Evolutionary conservation across 495 filamentous ascomycete species (phyloP), one percentile per base, ranked within the genome.

Genomic region (Opeltia flavorubescens): DNA sequence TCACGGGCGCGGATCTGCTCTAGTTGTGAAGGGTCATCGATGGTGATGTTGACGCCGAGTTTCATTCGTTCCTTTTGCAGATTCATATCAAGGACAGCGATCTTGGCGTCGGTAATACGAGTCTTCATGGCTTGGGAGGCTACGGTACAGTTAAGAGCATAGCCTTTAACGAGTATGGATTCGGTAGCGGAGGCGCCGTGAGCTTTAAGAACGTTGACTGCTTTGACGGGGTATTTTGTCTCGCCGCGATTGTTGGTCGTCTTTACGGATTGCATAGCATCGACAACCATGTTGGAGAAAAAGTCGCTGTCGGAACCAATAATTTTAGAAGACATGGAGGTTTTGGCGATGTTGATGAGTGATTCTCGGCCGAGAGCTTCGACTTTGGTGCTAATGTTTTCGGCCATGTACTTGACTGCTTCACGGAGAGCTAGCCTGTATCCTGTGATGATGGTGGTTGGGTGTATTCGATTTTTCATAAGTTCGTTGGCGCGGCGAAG

Each of bases 391-490:
- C 84, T 84, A 62, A 99, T 82, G 59, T 96, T 94, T 66, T 96
- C 91, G 64, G 83, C 86, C 88, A 99, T 94, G 69, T 95, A 99
- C 65, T 89, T 88, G 55, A 99, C 85, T 43, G 91, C 93, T 71
- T 96, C 93, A 50, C 91, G 75, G 50, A 99, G 77, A 49, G 91
- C 91, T 53, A 99, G 77, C 52, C 91, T 76, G 72, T 96, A 99
- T 56, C 91, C 91, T 52, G 85, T 96, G 63, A 99, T 99, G 66
- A 98, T 96, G 44, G 91, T 99, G 21, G 91, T 99, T 44, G 91
- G 93, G 67, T 99, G 91, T 78, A 99, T 96, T 62, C 88, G 85
- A 76, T 95, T 96, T 74, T 91, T 94, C 82, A 96, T 88, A 52
- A 99, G 76, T 67, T 99, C 91, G 72, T 96, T 99, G 31, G 77